Base-by-base conservation (phyloP, 2,329 filamentous ascomycete species). In the Dryadomyces quercivorus region DNA sequence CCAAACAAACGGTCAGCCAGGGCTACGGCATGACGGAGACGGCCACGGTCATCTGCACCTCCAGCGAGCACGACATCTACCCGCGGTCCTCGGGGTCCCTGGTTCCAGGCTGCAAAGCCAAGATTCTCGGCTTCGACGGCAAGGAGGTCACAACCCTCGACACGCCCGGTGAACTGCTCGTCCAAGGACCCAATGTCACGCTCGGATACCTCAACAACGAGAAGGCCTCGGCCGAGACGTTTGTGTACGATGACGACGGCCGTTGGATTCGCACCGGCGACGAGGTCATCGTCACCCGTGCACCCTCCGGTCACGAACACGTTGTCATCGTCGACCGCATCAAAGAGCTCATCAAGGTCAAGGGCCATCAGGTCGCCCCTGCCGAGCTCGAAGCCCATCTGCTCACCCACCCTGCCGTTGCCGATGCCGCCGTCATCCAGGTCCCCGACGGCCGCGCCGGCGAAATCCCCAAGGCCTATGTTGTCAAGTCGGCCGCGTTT, bases 161-260 rank as follows among this genome's bases (percentile, higher is more conserved):
- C 58, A 80, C 82, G 48, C 86, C 85, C 0, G 91, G 91, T 40
- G 91, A 96, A 67, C 76, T 96, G 15, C 75, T 88, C 18, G 78
- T 95, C 21, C 86, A 88, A 65, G 81, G 81, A 0, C 90, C 89
- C 0, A 83, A 84, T 1, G 80, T 94, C 1, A 82, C 86, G 0
- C 69, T 95, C 0, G 91, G 91, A 1, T 96, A 96, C 61, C 71
- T 95, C 53, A 86, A 94, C 70, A 95, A 95, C 63, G 82, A 86
- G 47, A 84, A 86, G 63, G 89, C 91, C 3, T 94, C 84, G 20
- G 75, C 78, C 52, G 88, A 94, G 65, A 93, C 90, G 0, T 96
- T 89, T 63, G 64, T 83, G 0, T 71, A 70, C 58, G 75, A 83
- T 52, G 74, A 82, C 1, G 83, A 90, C 59, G 82, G 82, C 10